Conservation (phyloP, 2,329 filamentous ascomycete genomes). For the Emergomyces orientalis region DNA sequence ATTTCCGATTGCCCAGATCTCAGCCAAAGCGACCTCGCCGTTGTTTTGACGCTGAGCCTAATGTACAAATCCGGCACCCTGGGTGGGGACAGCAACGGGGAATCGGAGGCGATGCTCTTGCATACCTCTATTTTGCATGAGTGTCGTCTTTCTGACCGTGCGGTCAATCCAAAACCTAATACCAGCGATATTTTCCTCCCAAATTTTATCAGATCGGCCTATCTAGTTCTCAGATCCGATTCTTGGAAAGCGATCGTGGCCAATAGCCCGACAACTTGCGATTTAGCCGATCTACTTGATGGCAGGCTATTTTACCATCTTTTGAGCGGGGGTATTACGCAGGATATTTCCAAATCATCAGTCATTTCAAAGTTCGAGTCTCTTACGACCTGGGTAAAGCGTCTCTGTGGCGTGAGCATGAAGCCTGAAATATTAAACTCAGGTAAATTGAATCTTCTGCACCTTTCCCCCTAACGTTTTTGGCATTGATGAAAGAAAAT, state of each 20-base stretch:
- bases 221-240: constrained; percentile 29
- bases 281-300: constrained; percentile 49
- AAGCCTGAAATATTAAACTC: neutral
- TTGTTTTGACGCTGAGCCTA: constrained; percentile 15
- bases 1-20: constrained; percentile 10
- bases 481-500: neutral
- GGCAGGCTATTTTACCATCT: constrained; percentile 26
- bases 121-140: constrained; percentile 19
- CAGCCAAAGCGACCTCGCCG: constrained; percentile 19
- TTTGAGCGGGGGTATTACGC: neutral
- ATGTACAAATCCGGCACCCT: constrained; percentile 12
- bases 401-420: neutral
- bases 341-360: constrained; percentile 5
- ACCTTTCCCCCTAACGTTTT: neutral
- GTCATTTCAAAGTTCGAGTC: constrained; percentile 15
- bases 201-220: constrained; percentile 30
- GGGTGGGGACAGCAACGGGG: constrained; percentile 2
- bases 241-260: constrained; percentile 28
- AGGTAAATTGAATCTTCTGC: constrained; percentile 1
- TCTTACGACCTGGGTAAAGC: constrained; percentile 9
- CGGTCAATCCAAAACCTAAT: neutral
- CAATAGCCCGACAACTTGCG: constrained; percentile 25
- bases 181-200: constrained; percentile 21
- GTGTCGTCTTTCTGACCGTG: constrained; percentile 18
- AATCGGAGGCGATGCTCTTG: constrained; percentile 16